Evolutionary conservation across 164 flowering plant species (phyloP), one percentile per base, ranked within the genome.

Genomic region (Macadamia tetraphylla): DNA sequence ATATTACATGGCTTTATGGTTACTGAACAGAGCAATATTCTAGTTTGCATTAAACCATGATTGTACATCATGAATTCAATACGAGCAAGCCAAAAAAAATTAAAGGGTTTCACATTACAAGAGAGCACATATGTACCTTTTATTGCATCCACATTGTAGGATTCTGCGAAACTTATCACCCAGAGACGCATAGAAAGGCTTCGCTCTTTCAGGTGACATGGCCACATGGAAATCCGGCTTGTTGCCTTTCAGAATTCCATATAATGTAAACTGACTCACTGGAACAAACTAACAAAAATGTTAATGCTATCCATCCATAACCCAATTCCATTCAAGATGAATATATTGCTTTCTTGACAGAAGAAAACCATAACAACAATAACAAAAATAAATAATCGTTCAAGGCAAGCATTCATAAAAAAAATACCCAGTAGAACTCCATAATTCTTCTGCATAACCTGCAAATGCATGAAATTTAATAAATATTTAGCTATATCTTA

Each of bases 161-260:
- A 69, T 73, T 78, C n/a, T 84, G 63, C 76, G 78, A 70, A 89
- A 91, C 51, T 77, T 89, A 3, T 94, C 94, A 43, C 91, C 91
- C 23, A 94, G 58, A 42, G 93, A 85, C 5, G 80, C 91, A 74
- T 91, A 94, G 70, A 91, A 89, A n/a, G 91, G 81, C 77, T 84
- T 88, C n/a, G 98, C 98, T 46, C 69, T 83, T 65, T 82, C 81
- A 7, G 97, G 94, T 6, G 97, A 82, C 97, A 94, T 91, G 17
- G 98, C 96, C 74, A 89, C 91, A 81, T 94, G 98, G 77, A 94
- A 94, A 81, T 94, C 98, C 17, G 97, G 98, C 77, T 94, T 94
- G 85, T 94, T 94, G 44, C 97, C 97, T 82, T 94, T 91, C 73
- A 94, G 76, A 51, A 87, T 52, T 68, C 98, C 98, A 75, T 79